A percentile compares a stretch with the other conserved stretches of the same genome.
Conservation (phyloP, 2,329 filamentous ascomycete species). For the Monilinia laxa region DNA sequence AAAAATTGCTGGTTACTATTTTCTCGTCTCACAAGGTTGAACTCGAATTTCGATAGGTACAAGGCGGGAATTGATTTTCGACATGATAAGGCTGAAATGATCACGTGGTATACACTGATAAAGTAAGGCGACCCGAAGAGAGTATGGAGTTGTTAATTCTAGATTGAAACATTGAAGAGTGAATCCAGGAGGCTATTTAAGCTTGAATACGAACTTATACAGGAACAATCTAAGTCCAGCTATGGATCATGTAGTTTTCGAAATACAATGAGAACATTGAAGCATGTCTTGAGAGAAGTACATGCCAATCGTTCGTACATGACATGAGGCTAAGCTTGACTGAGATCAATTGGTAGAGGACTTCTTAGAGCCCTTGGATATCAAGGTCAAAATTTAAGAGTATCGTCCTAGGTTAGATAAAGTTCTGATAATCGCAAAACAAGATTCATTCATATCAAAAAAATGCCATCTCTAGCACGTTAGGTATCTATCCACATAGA, state of each 20-base stretch:
- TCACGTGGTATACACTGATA: neutral
- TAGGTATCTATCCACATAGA: constrained; percentile 23
- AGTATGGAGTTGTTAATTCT: too few relatives aligned
- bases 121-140: too few relatives aligned
- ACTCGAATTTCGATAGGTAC: neutral
- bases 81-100: neutral
- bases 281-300: too few relatives aligned
- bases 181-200: too few relatives aligned
- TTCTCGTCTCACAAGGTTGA: constrained; percentile 9
- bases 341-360: neutral
- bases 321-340: neutral
- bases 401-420: neutral
- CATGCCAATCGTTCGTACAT: neutral
- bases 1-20: neutral
- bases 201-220: too few relatives aligned
- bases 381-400: neutral
- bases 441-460: constrained; percentile 17
- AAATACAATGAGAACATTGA: too few relatives aligned
- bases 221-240: too few relatives aligned
- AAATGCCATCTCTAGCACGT: constrained; percentile 11
- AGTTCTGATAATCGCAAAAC: constrained; percentile 4
- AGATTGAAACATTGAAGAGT: too few relatives aligned
- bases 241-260: too few relatives aligned
- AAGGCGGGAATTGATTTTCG: constrained; percentile 16
- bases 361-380: neutral